Percentiles rank a stretch among this genome's conserved stretches.
These are phyloP conservation scores for Symbiodinium natans DNA, from an alignment of 73 alveolate species.

Conservation along the genomic window DNA sequence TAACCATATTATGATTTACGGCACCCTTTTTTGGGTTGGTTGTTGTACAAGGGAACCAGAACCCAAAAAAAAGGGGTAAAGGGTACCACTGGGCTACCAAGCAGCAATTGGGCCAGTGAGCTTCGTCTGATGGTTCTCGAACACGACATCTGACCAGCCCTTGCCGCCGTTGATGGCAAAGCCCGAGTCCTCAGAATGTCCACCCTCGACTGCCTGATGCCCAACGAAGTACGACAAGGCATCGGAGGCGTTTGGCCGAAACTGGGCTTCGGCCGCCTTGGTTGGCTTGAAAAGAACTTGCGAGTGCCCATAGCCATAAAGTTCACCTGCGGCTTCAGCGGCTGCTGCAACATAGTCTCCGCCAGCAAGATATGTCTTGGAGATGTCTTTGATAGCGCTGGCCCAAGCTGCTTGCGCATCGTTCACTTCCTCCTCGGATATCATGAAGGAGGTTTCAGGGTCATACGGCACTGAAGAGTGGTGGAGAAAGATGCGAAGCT, in stretches of 20 bases:
- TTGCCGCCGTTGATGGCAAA: slow-evolving; percentile 63
- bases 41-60: too few species aligned
- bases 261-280: slow-evolving; percentile 6
- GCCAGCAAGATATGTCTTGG: slow-evolving; percentile 32
- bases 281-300: slow-evolving; percentile 22
- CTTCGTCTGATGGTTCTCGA: slow-evolving; percentile 31
- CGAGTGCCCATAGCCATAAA: slow-evolving; percentile 13
- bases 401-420: slow-evolving; percentile 30
- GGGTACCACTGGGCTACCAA: too few species aligned
- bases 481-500: slow-evolving; percentile 50
- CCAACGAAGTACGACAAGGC: slow-evolving; percentile 42
- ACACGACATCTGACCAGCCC: slow-evolving; percentile 44
- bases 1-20: too few species aligned
- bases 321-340: slow-evolving; percentile 31
- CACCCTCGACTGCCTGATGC: slow-evolving; percentile 14
- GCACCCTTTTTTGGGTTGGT: too few species aligned
- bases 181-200: slow-evolving; percentile 9
- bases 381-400: slow-evolving; percentile 33
- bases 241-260: not conserved
- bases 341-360: slow-evolving; percentile 35
- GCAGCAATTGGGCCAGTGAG: slow-evolving; percentile 6
- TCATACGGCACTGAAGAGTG: slow-evolving; percentile 41
- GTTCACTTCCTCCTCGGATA: slow-evolving; percentile 21
- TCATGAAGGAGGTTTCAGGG: not conserved
- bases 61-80: too few species aligned